phyloP scores from a whole-genome alignment of 2,329 filamentous ascomycete species.

The Exophiala oligosperma region DNA sequence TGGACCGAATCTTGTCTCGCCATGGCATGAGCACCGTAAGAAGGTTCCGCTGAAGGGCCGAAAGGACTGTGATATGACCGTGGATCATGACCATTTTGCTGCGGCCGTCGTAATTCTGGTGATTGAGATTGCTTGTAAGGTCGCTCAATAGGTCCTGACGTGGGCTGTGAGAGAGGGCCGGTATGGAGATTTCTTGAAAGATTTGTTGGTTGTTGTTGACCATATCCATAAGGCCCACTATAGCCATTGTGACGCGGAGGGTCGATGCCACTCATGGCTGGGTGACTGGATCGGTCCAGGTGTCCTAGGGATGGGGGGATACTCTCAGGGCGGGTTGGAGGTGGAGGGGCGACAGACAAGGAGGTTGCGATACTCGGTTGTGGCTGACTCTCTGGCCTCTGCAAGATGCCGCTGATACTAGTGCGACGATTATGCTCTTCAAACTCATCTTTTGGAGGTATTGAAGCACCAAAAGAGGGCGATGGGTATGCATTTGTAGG shows the following conservation, averaged over 20 bases:
- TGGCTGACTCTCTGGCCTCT: constrained; percentile 40
- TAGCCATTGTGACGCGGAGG: constrained; percentile 20
- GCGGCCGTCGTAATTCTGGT: constrained; percentile 25
- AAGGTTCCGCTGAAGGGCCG: constrained; percentile 14
- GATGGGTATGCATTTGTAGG: constrained; percentile 7
- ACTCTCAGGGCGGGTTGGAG: constrained; percentile 19
- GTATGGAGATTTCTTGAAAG: constrained; percentile 13
- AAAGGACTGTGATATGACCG: constrained; percentile 20
- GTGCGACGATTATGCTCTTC: constrained; percentile 37
- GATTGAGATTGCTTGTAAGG: constrained; percentile 19
- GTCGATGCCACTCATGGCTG: constrained; percentile 11
- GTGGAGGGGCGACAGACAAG: constrained; percentile 13
- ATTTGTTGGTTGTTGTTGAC: constrained; percentile 18
- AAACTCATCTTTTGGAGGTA: constrained; percentile 20
- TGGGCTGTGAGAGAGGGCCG: constrained; percentile 11
- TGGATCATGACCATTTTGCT: constrained; percentile 19
- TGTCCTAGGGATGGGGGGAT: constrained; percentile 19
- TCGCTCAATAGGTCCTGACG: constrained; percentile 10
- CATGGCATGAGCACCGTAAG: constrained; percentile 21
- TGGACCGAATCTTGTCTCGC: constrained; percentile 29
- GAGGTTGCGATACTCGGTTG: constrained; percentile 14
- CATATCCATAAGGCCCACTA: constrained; percentile 25
- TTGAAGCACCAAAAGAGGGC: constrained; percentile 17
- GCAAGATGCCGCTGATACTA: constrained; percentile 45
- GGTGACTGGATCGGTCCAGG: constrained; percentile 10